Evolutionary conservation across 768 basidiomycete genomes (phyloP), one percentile per base, ranked within the genome.

Genomic region (Rickenella mellea): DNA sequence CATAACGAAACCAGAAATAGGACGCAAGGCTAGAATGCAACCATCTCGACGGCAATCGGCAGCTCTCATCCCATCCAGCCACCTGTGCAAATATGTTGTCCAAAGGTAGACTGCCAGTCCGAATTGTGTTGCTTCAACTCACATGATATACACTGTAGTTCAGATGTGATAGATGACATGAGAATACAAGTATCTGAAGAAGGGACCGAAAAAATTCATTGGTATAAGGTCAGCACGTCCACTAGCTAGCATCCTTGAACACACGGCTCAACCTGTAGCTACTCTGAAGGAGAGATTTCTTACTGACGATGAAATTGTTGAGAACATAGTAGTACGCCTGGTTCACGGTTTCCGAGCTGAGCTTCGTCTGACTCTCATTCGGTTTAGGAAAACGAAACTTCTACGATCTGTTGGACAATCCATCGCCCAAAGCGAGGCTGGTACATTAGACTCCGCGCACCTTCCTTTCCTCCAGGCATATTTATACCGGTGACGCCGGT

Each of bases 351-450:
- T 5, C 10, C 12, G 26, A 25, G 30, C 39, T 17, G 14, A n/a
- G n/a, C n/a, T n/a, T n/a, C n/a, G n/a, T n/a, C n/a, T n/a, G n/a
- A n/a, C 26, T 24, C 17, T 17, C 19, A 44, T 11, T 12, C 30
- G 1, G 14, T 15, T 9, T 45, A 82, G 83, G 81, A 88, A 44
- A 82, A 81, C 29, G 68, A 74, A n/a, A 78, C 73, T 4, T 75
- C 72, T 19, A 70, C 71, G 0, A 57, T 85, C 2, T 69, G 73
- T 42, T 90, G 87, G 87, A 74, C 74, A 8, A 76, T 88, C 21
- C 87, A 88, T 55, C 74, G 78, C 5, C 87, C 87, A 1, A 76
- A 78, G 44, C 75, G 81, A 22, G 87, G 87, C 33, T 90, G 87
- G 87, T 90, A 89, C 58, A 77, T 90, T 45, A 81, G 81, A 30